Conservation (phyloP, 2,329 filamentous ascomycete genomes). For the Emmonsiellopsis sp. region DNA sequence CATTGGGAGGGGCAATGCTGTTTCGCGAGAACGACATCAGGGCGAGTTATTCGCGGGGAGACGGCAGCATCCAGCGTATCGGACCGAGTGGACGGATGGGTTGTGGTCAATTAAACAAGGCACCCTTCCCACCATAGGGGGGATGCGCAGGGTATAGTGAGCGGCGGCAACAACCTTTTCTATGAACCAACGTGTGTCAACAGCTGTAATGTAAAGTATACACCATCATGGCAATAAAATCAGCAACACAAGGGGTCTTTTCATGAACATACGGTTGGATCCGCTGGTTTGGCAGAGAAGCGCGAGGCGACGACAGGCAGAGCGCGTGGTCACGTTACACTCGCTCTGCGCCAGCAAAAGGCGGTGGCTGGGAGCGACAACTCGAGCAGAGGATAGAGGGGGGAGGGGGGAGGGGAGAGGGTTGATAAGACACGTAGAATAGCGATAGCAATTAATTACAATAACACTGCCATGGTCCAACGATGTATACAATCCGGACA, state of each 20-base stretch:
- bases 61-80: neutral
- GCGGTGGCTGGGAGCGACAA: neutral
- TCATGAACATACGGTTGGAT: neutral
- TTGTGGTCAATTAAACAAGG: neutral
- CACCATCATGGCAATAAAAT: neutral
- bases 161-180: neutral
- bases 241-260: neutral
- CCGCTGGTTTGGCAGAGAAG: neutral
- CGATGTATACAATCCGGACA: neutral
- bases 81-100: neutral
- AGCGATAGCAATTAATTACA: neutral
- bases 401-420: slow-evolving; percentile 1
- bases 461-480: neutral
- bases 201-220: neutral
- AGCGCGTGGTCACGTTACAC: slow-evolving; percentile 14
- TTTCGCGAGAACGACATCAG: slow-evolving; percentile 32
- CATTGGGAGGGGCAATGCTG: slow-evolving; percentile 29
- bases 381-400: neutral
- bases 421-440: neutral
- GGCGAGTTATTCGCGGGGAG: slow-evolving; percentile 3
- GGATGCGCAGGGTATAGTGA: neutral
- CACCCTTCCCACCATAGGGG: neutral
- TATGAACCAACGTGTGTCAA: neutral
- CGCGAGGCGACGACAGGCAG: neutral
- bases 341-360: neutral